Percentiles rank a stretch among this genome's conserved stretches.
Evolutionary conservation across 176 grass and related monocot species (phyloP).

Genomic region (Carex littledalei): DNA sequence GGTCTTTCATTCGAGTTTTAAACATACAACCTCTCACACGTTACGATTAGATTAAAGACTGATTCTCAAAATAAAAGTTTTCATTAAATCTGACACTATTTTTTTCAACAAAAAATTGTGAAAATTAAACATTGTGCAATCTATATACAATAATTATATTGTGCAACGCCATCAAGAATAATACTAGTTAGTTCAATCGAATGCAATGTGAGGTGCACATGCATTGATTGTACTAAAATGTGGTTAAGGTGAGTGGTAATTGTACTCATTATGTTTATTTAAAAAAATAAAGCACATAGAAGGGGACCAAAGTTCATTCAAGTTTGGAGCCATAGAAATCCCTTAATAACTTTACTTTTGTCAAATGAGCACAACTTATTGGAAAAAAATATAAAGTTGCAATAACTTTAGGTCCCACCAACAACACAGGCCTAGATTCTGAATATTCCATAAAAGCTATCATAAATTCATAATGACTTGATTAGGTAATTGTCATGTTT

Average conservation of each 20-base stretch:
- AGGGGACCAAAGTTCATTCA: background rate
- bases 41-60: no score
- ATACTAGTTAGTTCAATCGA: background rate
- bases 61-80: no score
- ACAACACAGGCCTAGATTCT: background rate
- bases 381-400: constrained; percentile 3
- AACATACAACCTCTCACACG: no score
- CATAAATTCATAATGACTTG: background rate
- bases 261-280: background rate
- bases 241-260: background rate
- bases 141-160: background rate
- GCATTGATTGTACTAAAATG: background rate
- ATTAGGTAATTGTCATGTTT: background rate
- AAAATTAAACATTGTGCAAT: no score
- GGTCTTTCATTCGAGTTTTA: no score
- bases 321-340: background rate
- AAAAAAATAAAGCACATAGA: background rate
- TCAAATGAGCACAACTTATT: background rate
- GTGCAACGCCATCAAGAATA: background rate
- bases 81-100: no score
- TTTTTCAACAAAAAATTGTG: no score
- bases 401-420: background rate
- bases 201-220: background rate
- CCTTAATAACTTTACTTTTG: background rate
- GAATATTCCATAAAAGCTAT: constrained; percentile 5